Base-by-base conservation (phyloP, 2,329 filamentous ascomycete genomes). In the Monosporascus sp. region DNA sequence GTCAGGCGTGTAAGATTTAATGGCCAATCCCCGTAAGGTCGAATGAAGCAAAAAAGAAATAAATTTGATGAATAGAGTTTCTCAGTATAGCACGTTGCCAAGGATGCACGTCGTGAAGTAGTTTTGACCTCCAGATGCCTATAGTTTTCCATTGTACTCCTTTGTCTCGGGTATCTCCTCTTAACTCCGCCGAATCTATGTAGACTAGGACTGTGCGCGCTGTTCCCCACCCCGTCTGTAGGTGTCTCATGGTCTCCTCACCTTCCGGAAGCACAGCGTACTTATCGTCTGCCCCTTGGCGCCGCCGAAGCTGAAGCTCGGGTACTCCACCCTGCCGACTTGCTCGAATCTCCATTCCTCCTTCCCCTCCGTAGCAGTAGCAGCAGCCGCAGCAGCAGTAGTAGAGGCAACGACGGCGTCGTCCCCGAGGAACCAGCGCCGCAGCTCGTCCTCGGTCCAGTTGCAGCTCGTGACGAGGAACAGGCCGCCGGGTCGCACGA, bases 401-500 rank as follows among this genome's bases (percentile, higher is more conserved):
- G 31, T 35, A 35, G 31, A 35, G 11, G 31, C 9, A 14, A 35
- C 2, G 31, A 35, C 11, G 31, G 31, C 43, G 26, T 35, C 43
- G 26, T 2, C 7, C 20, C 8, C 37, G 24, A 80, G 84, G 67
- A 97, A 94, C 91, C 93, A 97, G 17, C 72, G 73, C 55, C 80
- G 76, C 63, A 99, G 72, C 75, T 99, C 94, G 41, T 85, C 81
- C 74, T 94, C 91, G 1, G 93, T 97, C 94, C 94, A 99, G 73
- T 99, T 99, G 70, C 94, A 99, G 71, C 91, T 97, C 51, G 94
- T 97, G 51, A 99, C 83, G 55, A 97, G 72, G 62, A 97, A 81
- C 24, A 90, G 76, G 0, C 90, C 90, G 1, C 86, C 87, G 1
- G 72, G 74, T 62, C 82, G 84, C 50, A 97, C 79, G 58, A 97